phyloP scores from a whole-genome alignment of 768 basidiomycete species.

The Lepiota subincarnata region DNA sequence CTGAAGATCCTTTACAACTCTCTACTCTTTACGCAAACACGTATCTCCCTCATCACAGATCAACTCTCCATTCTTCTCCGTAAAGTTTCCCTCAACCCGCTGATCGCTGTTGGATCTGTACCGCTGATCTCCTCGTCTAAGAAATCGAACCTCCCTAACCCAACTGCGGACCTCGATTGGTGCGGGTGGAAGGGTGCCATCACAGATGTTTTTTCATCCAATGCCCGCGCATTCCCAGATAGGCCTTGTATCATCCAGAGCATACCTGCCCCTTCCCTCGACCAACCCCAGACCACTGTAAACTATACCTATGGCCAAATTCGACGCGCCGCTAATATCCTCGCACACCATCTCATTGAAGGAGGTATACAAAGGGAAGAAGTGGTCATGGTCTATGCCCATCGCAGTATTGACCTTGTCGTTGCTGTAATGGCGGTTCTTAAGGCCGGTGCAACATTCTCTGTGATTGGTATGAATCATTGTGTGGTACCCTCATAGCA shows the following conservation, averaged over 20 bases:
- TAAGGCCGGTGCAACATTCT: conserved; percentile 95
- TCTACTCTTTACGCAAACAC: conserved; percentile 76
- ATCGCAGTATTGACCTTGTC: conserved; percentile 93
- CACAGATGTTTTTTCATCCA: conserved; percentile 88
- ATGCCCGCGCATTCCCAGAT: conserved; percentile 77
- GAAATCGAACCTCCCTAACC: conserved; percentile 69
- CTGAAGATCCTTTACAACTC: conserved; percentile 93
- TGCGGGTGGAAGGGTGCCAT: conserved; percentile 97
- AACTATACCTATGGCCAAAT: conserved; percentile 80
- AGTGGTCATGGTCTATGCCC: conserved; percentile 97
- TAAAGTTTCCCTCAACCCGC: conserved; percentile 63
- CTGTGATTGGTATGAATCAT: conserved; percentile 78
- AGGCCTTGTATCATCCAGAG: conserved; percentile 88
- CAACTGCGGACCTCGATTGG: conserved; percentile 89
- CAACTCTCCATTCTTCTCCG: conserved; percentile 80
- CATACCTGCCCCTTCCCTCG: conserved; percentile 38
- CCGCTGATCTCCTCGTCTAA: conserved; percentile 76
- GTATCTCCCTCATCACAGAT: conserved; percentile 77
- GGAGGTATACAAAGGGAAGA: conserved; percentile 89
- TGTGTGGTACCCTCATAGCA: neutral
- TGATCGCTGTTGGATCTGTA: conserved; percentile 71
- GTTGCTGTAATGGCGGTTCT: conserved; percentile 96
- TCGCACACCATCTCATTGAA: conserved; percentile 85
- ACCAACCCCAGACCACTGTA: conserved; percentile 45
- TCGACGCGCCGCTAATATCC: conserved; percentile 78